phyloP scores from a whole-genome alignment of 805 yeast species.

The Monosporozyma aquatica region DNA sequence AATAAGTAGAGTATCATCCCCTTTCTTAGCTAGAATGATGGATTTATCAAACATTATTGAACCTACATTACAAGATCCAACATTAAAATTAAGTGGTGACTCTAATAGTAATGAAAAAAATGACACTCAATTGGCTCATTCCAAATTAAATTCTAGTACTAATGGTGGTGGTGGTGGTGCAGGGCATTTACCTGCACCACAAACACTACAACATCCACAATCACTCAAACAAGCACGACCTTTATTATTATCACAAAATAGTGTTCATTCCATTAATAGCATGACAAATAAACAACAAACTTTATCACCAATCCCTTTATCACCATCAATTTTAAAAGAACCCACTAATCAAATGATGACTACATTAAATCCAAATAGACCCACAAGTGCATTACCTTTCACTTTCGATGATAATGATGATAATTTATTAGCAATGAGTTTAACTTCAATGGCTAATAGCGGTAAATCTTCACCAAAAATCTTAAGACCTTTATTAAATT shows the following conservation, averaged over 20 bases:
- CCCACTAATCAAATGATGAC: too few relatives aligned
- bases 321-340: background rate
- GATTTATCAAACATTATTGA: constrained; percentile 30
- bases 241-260: background rate
- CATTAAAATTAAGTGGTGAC: constrained; percentile 16
- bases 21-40: constrained; percentile 30
- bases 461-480: constrained; percentile 29
- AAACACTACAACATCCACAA: background rate
- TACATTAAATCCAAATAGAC: constrained; percentile 10
- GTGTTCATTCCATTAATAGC: background rate
- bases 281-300: too few relatives aligned
- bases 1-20: constrained; percentile 29
- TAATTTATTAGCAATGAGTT: constrained; percentile 28
- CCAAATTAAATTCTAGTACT: too few relatives aligned
- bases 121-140: too few relatives aligned
- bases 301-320: background rate
- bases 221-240: background rate
- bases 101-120: too few relatives aligned
- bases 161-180: too few relatives aligned
- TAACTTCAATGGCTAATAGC: constrained; percentile 31
- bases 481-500: constrained; percentile 22
- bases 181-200: constrained; percentile 1
- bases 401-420: constrained; percentile 28
- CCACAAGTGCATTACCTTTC: background rate
- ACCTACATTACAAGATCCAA: constrained; percentile 31